A percentile compares a stretch with the other conserved stretches of the same genome.
These are phyloP conservation scores for Daedalea quercina DNA, from an alignment of 768 basidiomycete genomes.

Conservation along the genomic window DNA sequence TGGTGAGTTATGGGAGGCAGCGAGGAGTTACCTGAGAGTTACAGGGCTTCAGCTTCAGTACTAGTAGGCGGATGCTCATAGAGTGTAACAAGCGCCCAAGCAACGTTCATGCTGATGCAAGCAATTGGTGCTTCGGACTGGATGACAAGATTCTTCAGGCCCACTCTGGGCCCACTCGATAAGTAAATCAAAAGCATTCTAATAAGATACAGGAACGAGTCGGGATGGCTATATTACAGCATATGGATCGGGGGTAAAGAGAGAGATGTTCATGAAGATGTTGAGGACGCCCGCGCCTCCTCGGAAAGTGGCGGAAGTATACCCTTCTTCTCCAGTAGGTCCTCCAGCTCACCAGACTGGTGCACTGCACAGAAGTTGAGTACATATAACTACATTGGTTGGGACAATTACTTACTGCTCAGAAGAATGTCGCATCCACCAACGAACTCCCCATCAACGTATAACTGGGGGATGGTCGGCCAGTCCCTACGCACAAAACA, in stretches of 20 bases:
- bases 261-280: not conserved
- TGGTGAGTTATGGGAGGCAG: no score
- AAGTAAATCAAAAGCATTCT: no score
- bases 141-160: no score
- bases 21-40: no score
- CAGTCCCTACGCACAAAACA: slow-evolving; percentile 59
- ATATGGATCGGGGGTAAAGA: not conserved
- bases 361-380: slow-evolving; percentile 59
- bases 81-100: no score
- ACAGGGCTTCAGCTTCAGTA: no score
- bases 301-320: slow-evolving; percentile 48
- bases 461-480: slow-evolving; percentile 97
- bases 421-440: slow-evolving; percentile 96
- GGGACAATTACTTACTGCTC: slow-evolving; percentile 56
- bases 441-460: slow-evolving; percentile 91
- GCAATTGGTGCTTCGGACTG: no score
- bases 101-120: no score
- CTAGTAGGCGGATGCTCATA: no score
- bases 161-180: no score
- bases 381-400: not conserved
- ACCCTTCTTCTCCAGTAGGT: slow-evolving; percentile 63
- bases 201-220: no score
- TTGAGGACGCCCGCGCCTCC: slow-evolving; percentile 1
- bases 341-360: slow-evolving; percentile 89
- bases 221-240: not conserved